These are phyloP conservation scores for Chlorencoelia australis DNA, from an alignment of 2,329 filamentous ascomycete species.

Conservation along the genomic window DNA sequence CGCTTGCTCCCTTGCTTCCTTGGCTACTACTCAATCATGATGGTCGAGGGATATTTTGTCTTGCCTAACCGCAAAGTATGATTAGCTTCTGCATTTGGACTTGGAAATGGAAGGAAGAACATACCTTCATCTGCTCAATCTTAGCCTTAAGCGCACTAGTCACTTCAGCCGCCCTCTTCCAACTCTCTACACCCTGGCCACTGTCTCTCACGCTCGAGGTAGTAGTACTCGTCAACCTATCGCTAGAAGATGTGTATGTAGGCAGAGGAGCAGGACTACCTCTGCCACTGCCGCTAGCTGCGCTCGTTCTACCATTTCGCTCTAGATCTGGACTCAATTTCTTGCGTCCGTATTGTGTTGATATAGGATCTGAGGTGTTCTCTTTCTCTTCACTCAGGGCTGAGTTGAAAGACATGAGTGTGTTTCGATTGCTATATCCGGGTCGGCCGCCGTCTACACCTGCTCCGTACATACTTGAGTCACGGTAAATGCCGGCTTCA, in stretches of 20 bases:
- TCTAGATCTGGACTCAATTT: conserved; percentile 26
- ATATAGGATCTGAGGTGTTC: conserved; percentile 42
- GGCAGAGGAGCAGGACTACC: conserved; percentile 22
- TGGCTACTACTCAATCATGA: no score
- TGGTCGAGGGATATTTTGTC: conserved; percentile 40
- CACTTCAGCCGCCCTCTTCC: conserved; percentile 94
- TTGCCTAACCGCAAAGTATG: conserved; percentile 30
- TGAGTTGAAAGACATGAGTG: conserved; percentile 49
- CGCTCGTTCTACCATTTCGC: conserved; percentile 23
- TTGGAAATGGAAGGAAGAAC: conserved; percentile 13
- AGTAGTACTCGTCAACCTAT: conserved; percentile 17
- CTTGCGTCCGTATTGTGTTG: conserved; percentile 21
- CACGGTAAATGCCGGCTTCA: conserved; percentile 50
- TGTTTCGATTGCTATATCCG: conserved; percentile 16
- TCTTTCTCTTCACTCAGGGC: conserved; percentile 67
- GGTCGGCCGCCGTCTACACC: conserved; percentile 16
- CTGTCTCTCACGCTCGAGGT: conserved; percentile 27
- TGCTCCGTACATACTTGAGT: conserved; percentile 30
- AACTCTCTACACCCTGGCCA: conserved; percentile 69
- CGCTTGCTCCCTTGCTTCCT: no score
- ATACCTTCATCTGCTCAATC: conserved; percentile 95
- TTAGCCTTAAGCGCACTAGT: conserved; percentile 94
- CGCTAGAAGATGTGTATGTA: conserved; percentile 19
- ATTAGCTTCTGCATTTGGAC: neutral
- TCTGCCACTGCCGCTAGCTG: conserved; percentile 26